Evolutionary conservation across 495 filamentous ascomycete genomes (phyloP), one percentile per base, ranked within the genome.

Genomic region (Durotheca rogersii): DNA sequence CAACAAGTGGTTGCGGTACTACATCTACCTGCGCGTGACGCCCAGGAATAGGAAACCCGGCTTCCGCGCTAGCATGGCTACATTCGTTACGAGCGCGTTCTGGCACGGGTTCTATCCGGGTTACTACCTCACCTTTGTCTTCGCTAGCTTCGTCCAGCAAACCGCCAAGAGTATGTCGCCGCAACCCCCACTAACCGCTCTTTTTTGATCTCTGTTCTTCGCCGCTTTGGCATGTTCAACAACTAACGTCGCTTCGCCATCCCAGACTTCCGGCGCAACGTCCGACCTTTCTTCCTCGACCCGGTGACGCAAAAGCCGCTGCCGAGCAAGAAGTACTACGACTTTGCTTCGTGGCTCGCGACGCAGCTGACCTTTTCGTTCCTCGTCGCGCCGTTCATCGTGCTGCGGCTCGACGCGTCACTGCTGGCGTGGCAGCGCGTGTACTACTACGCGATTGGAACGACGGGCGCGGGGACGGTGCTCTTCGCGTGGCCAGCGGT

Each of bases 81-180:
- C 93, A 0, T 98, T 98, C 60, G 80, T 81, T 6, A 97, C 93
- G 20, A 90, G 86, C 56, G 93, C 93, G 0, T 87, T 97, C 64
- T 98, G 93, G 93, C 93, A 98, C 67, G 93, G 93, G 12, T 96
- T 97, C 72, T 93, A 93, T 54, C 93, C 94, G 0, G 93, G 93
- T 4, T 98, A 98, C 67, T 97, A 98, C 67, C 65, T 98, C 38
- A 77, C 88, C 6, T 98, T 98, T 53, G 69, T 96, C 41, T 77
- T 96, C 14, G 93, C 88, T 1, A 86, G 87, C 14, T 88, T 98
- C 53, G 77, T 95, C 30, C 93, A 98, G 67, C 94, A 88, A 2
- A 84, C 85, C 20, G 94, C 94, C 7, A 98, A 98, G 74, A 88
- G 92, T 96, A 78, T 52, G 81, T 69, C 23, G 42, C 32, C 15